These are phyloP conservation scores for Cordyceps tenuipes DNA, from an alignment of 2,329 filamentous ascomycete species.

Conservation along the genomic window DNA sequence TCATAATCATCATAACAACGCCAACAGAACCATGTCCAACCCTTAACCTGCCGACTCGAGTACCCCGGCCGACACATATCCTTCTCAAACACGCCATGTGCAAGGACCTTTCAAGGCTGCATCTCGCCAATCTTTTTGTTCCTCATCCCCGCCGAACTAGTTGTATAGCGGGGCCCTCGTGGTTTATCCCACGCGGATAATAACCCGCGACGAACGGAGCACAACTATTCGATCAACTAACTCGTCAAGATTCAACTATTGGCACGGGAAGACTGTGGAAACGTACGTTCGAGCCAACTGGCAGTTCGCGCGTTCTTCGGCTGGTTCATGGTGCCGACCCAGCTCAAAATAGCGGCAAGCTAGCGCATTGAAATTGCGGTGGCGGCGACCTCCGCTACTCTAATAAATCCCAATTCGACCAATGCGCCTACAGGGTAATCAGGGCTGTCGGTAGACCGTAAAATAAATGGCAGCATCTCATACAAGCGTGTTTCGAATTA, in stretches of 20 bases:
- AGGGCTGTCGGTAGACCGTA: too few species aligned
- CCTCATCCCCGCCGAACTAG: neutral
- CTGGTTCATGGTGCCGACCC: neutral
- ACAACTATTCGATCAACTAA: neutral
- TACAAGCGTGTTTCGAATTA: too few species aligned
- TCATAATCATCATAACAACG: too few species aligned
- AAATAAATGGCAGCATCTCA: too few species aligned
- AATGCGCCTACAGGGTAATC: neutral
- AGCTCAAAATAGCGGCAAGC: neutral
- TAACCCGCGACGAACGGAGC: neutral
- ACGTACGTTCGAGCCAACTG: neutral
- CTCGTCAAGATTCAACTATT: neutral
- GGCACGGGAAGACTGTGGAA: neutral
- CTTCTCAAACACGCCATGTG: too few species aligned
- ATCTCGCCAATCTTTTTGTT: neutral
- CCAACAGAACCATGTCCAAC: neutral
- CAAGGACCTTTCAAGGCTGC: neutral
- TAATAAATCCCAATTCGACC: neutral
- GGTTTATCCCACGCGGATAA: neutral
- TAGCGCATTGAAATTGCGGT: neutral
- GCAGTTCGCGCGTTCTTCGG: too few species aligned
- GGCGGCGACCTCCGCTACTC: neutral
- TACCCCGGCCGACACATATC: too few species aligned
- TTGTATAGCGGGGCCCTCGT: neutral
- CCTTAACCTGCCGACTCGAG: neutral